Evolutionary conservation across 257 asterid species (phyloP).

Genomic region (Cynanchum wilfordii): DNA sequence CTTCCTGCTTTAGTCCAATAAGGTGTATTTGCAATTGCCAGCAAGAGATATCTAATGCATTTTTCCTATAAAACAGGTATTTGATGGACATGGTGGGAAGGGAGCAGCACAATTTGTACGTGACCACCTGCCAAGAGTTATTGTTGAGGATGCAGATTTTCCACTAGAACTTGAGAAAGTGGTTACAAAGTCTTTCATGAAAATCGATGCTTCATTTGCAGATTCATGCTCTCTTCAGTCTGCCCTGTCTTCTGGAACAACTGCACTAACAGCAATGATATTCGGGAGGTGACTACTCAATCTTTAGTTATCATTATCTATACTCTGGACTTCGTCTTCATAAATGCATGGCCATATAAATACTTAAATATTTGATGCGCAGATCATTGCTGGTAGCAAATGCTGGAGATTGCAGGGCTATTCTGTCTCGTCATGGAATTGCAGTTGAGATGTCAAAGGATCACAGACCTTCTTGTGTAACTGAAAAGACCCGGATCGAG

Average conservation of each 20-base stretch:
- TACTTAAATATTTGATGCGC: conserved; percentile 16
- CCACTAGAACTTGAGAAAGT: conserved; percentile 85
- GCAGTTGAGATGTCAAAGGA: conserved; percentile 87
- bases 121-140: conserved; percentile 73
- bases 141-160: conserved; percentile 77
- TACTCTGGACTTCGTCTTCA: not conserved
- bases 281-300: conserved; percentile 56
- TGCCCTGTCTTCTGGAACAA: conserved; percentile 77
- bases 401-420: conserved; percentile 94
- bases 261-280: conserved; percentile 88
- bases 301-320: not conserved
- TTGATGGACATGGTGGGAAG: conserved; percentile 94
- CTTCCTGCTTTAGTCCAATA: not conserved
- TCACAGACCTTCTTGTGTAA: conserved; percentile 62
- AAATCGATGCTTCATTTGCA: conserved; percentile 73
- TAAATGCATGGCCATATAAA: not conserved
- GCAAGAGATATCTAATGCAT: conserved; percentile 17
- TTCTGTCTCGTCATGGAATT: conserved; percentile 64
- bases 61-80: conserved; percentile 54
- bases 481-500: conserved; percentile 62
- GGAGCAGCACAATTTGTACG: conserved; percentile 88
- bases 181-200: conserved; percentile 63
- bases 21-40: not conserved
- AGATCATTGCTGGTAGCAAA: conserved; percentile 91
- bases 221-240: conserved; percentile 64